A percentile compares a stretch with the other conserved stretches of the same genome.
Evolutionary conservation across 2,329 filamentous ascomycete genomes (phyloP).

Genomic region (Cladosporium sp.): DNA sequence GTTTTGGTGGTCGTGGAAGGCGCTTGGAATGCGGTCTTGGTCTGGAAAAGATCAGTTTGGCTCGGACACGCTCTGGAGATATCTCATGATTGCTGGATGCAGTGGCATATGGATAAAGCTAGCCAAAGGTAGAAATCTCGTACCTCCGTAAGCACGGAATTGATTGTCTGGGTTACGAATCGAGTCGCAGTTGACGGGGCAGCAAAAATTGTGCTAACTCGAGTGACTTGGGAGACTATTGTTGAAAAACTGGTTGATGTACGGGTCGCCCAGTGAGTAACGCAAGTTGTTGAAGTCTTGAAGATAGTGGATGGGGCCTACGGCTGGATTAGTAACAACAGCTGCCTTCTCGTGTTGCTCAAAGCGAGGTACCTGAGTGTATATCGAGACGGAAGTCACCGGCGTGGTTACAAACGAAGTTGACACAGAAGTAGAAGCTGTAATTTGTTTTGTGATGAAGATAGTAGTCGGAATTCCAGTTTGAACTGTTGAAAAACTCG

Average conservation of each 20-base stretch:
- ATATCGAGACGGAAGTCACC: constrained; percentile 2
- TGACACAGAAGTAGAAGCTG: neutral
- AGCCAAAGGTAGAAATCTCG: too few species aligned
- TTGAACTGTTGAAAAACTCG: constrained; percentile 1
- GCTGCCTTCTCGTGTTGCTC: neutral
- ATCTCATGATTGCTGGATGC: too few species aligned
- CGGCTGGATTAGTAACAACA: neutral
- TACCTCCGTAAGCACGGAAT: constrained; percentile 2
- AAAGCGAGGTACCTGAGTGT: neutral
- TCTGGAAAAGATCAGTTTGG: neutral
- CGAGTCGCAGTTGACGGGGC: neutral
- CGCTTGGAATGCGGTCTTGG: neutral
- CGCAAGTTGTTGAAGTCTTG: neutral
- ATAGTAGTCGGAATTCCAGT: neutral
- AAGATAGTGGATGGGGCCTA: constrained; percentile 3
- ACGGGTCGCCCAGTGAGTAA: neutral
- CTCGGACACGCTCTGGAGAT: too few species aligned
- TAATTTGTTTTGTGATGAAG: neutral
- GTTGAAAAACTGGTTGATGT: neutral
- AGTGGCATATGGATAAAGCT: too few species aligned
- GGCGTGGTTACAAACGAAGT: neutral
- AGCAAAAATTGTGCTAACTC: neutral
- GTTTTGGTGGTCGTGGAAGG: neutral
- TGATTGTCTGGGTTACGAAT: neutral
- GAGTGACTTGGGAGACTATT: neutral